A percentile compares a stretch with the other conserved stretches of the same genome.
Conservation (phyloP, 1,139 yeast genomes). For the Arxiozyma slooffiae region DNA sequence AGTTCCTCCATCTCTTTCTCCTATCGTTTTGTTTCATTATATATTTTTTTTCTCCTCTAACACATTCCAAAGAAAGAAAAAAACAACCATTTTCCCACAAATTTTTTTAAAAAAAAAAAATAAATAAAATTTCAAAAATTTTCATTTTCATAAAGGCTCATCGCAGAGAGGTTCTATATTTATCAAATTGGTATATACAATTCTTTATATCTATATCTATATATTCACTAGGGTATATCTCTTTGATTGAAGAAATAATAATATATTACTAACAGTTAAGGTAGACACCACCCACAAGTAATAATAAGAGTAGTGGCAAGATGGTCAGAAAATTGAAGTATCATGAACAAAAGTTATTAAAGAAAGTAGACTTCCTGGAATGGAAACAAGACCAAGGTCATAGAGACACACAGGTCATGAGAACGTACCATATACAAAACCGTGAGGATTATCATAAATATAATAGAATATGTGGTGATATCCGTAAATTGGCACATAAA, state of each 20-base stretch:
- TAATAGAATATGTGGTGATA: slow-evolving; percentile 83
- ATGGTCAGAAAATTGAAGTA: slow-evolving; percentile 91
- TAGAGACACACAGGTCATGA: slow-evolving; percentile 90
- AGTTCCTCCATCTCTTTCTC: background rate
- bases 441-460: slow-evolving; percentile 94
- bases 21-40: no score
- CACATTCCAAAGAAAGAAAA: background rate
- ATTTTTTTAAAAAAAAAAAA: no score
- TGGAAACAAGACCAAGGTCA: slow-evolving; percentile 97
- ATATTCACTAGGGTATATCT: no score
- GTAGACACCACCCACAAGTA: background rate
- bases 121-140: background rate
- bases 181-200: background rate
- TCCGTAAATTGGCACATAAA: slow-evolving; percentile 77
- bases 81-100: no score
- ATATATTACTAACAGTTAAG: background rate
- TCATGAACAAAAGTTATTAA: slow-evolving; percentile 89
- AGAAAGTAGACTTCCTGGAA: slow-evolving; percentile 92
- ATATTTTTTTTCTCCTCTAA: no score
- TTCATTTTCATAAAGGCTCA: background rate
- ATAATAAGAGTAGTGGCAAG: slow-evolving; percentile 6
- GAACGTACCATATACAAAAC: slow-evolving; percentile 84
- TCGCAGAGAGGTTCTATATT: background rate
- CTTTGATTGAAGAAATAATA: background rate
- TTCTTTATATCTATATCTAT: no score